These are phyloP conservation scores for Persicaria tinctoria DNA, from an alignment of 148 eudicot species.

Conservation along the genomic window DNA sequence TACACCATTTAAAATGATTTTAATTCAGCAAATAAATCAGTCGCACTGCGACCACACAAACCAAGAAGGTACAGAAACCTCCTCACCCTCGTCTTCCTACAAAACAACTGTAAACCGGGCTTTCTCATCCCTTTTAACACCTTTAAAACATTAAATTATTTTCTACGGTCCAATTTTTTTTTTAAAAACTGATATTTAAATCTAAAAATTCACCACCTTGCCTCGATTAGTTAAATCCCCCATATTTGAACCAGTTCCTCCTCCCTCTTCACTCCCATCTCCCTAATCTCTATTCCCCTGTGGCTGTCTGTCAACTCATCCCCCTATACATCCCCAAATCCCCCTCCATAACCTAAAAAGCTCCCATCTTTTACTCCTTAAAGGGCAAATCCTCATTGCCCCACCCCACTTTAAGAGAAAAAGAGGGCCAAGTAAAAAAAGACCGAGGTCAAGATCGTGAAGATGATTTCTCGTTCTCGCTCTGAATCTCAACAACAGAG, in stretches of 20 bases:
- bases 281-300: neutral
- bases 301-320: slow-evolving; percentile 13
- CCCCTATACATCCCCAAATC: slow-evolving; percentile 4
- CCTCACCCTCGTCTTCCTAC: slow-evolving; percentile 5
- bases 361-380: neutral
- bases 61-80: slow-evolving; percentile 11
- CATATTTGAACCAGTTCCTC: slow-evolving; percentile 35
- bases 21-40: neutral
- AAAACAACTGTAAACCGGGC: slow-evolving; percentile 9
- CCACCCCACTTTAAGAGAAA: neutral
- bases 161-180: neutral
- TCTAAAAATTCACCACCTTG: slow-evolving; percentile 21
- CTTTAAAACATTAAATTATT: neutral
- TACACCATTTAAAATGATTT: too few relatives aligned
- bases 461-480: neutral
- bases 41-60: slow-evolving; percentile 3
- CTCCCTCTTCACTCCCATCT: slow-evolving; percentile 15
- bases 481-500: slow-evolving; percentile 23
- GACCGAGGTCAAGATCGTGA: neutral
- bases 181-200: neutral
- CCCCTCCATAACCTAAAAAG: slow-evolving; percentile 11
- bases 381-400: neutral
- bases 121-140: neutral
- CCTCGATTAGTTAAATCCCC: slow-evolving; percentile 38
- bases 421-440: neutral